A percentile compares a stretch with the other conserved stretches of the same genome.
phyloP scores from a whole-genome alignment of 768 basidiomycete species.

The Agaricus sinodeliciosus region DNA sequence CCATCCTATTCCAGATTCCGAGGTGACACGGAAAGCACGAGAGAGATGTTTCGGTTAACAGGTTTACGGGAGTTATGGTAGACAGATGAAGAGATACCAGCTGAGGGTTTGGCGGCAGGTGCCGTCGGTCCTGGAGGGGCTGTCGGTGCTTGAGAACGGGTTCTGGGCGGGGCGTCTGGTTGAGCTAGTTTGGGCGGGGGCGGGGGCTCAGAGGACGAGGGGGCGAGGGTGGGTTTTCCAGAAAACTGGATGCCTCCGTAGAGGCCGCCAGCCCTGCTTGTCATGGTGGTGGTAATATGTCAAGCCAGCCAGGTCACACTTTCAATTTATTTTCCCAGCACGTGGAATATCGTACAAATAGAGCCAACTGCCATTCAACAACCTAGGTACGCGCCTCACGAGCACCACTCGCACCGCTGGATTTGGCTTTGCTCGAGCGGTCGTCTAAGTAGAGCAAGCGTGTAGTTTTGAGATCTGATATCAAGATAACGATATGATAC shows the following conservation, averaged over 20 bases:
- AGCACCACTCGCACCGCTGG: conserved; percentile 5
- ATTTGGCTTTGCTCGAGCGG: conserved; percentile 29
- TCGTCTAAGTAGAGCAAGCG: conserved; percentile 23
- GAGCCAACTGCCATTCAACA: background rate
- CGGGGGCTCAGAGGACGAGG: conserved; percentile 22
- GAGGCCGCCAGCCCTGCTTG: conserved; percentile 74
- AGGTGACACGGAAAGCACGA: conserved; percentile 20
- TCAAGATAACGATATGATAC: conserved; percentile 15
- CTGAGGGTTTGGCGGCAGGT: conserved; percentile 38
- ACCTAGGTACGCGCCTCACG: no score
- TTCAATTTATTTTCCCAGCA: conserved; percentile 4
- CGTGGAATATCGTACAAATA: conserved; percentile 8
- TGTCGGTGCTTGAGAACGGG: conserved; percentile 22
- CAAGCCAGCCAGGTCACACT: background rate
- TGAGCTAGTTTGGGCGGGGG: conserved; percentile 20
- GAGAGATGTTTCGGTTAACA: conserved; percentile 51
- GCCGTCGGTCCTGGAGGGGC: conserved; percentile 13
- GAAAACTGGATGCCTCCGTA: conserved; percentile 87
- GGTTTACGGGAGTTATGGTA: conserved; percentile 38
- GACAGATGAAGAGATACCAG: conserved; percentile 53
- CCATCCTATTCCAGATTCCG: conserved; percentile 54
- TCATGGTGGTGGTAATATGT: conserved; percentile 40
- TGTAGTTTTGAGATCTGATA: background rate
- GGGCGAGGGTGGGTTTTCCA: conserved; percentile 50
- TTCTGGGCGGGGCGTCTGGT: conserved; percentile 16